Percentiles rank a stretch among this genome's conserved stretches.
Conservation (phyloP, 345 rosid genomes). For the Clarkia xantiana region DNA sequence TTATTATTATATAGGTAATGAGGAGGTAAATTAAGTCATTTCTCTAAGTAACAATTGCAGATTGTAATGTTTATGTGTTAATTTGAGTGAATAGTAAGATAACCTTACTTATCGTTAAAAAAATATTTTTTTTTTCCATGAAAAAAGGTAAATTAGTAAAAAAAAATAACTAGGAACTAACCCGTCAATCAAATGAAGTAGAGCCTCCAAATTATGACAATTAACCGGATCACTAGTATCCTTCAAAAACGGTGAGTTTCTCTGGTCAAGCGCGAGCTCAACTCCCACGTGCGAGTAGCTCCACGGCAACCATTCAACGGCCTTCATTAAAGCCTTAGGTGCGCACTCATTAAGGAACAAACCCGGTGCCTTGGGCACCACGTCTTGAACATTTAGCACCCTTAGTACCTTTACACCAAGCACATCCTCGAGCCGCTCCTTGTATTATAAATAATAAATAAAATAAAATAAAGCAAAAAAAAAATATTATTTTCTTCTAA, state of each 20-base stretch:
- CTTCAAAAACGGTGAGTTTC: constrained; percentile 57
- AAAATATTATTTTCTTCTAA: no score
- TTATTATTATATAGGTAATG: no score
- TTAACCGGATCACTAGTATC: constrained; percentile 28
- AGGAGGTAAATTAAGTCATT: no score
- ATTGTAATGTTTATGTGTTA: no score
- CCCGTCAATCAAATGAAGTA: constrained; percentile 78
- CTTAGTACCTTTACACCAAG: constrained; percentile 64
- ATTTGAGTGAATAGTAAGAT: no score
- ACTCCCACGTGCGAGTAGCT: constrained; percentile 69
- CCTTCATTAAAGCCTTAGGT: constrained; percentile 28
- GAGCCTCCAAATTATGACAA: constrained; percentile 71
- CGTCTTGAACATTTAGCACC: constrained; percentile 53
- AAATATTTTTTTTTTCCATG: no score
- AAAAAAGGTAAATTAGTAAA: background rate
- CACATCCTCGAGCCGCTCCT: constrained; percentile 32
- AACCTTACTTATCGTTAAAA: no score
- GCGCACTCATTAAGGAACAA: constrained; percentile 43
- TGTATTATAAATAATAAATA: no score
- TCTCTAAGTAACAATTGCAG: no score
- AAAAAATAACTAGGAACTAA: constrained; percentile 15
- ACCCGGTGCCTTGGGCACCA: constrained; percentile 66
- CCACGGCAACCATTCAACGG: constrained; percentile 57
- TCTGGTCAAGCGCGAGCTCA: constrained; percentile 52
- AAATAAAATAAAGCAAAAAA: no score